phyloP scores from a whole-genome alignment of 768 basidiomycete genomes.

The Tulasnella sp. region DNA sequence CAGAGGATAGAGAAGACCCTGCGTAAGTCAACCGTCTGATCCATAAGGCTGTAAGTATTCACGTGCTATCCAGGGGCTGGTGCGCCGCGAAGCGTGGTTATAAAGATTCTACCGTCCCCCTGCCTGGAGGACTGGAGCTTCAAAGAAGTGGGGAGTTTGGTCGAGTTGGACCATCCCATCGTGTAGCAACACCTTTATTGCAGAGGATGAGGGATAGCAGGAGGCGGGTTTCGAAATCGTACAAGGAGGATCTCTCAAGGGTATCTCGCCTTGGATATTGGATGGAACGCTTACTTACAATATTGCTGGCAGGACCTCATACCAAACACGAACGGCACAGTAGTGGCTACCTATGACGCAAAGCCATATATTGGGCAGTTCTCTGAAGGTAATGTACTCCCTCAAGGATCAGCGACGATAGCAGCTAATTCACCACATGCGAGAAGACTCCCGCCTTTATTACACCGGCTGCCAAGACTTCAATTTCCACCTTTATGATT shows the following conservation, averaged over 20 bases:
- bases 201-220: conserved; percentile 36
- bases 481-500: conserved; percentile 77
- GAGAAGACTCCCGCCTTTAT: conserved; percentile 75
- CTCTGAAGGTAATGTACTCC: conserved; percentile 42
- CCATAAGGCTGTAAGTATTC: too few relatives aligned
- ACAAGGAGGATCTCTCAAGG: conserved; percentile 42
- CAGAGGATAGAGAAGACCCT: too few relatives aligned
- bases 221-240: conserved; percentile 21
- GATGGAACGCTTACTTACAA: not conserved
- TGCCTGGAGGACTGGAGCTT: conserved; percentile 49
- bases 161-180: conserved; percentile 31
- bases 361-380: conserved; percentile 83
- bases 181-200: conserved; percentile 26
- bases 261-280: conserved; percentile 30
- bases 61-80: conserved; percentile 17
- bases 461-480: conserved; percentile 93
- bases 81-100: conserved; percentile 10
- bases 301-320: conserved; percentile 42
- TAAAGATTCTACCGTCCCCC: conserved; percentile 36
- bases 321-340: conserved; percentile 69
- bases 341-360: conserved; percentile 55
- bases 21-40: too few relatives aligned
- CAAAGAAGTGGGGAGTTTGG: conserved; percentile 75
- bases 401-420: not conserved
- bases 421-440: conserved; percentile 13